Evolutionary conservation across 768 basidiomycete species (phyloP).

Genomic region (Panellus pusillus): DNA sequence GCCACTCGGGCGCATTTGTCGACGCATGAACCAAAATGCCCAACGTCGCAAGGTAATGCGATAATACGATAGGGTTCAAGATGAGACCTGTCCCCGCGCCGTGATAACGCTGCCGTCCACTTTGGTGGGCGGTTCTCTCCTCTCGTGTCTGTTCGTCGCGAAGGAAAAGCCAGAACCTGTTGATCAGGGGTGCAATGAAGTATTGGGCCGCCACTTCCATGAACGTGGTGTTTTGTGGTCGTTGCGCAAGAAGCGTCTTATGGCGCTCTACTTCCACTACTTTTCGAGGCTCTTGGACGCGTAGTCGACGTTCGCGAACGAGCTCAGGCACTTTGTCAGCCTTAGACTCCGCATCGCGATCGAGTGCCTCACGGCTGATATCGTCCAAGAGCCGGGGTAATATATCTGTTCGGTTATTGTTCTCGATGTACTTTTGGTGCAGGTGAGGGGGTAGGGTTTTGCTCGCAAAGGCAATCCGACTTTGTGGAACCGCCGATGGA

Average conservation of each 20-base stretch:
- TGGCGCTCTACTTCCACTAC: constrained; percentile 43
- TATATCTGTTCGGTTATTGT: constrained; percentile 38
- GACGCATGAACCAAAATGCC: constrained; percentile 82
- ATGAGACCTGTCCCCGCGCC: constrained; percentile 82
- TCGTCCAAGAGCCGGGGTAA: constrained; percentile 62
- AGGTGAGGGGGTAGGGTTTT: constrained; percentile 72
- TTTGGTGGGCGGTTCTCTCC: constrained; percentile 60
- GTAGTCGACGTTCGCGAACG: constrained; percentile 72
- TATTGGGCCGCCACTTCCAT: constrained; percentile 79
- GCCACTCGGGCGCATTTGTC: constrained; percentile 77
- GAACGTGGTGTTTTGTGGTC: constrained; percentile 41
- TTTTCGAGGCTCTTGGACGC: constrained; percentile 51
- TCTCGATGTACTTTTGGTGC: constrained; percentile 65
- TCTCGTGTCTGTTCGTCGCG: constrained; percentile 81
- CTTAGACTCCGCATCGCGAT: constrained; percentile 54
- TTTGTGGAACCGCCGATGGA: constrained; percentile 29
- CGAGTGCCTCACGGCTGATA: constrained; percentile 63
- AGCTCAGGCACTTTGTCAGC: constrained; percentile 60
- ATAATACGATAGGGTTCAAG: constrained; percentile 73
- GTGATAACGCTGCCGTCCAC: constrained; percentile 56
- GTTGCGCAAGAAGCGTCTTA: constrained; percentile 2
- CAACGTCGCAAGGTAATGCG: constrained; percentile 74
- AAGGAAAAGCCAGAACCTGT: constrained; percentile 94
- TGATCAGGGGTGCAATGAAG: constrained; percentile 88
- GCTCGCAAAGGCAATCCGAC: constrained; percentile 68